Evolutionary conservation across 192 early-diverging fungal species (phyloP).

Genomic region (Pecoramyces ruminantium): DNA sequence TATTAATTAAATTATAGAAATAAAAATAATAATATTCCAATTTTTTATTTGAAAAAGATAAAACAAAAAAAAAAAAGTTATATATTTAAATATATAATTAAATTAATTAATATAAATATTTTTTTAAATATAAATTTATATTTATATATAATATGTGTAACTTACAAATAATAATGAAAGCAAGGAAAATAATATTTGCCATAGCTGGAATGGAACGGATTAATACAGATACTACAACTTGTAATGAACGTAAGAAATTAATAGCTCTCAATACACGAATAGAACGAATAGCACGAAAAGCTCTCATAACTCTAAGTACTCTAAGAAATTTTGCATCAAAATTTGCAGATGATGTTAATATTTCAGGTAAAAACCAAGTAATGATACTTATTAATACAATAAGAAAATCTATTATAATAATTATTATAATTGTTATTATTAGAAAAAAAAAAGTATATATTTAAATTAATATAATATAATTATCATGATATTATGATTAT

Average conservation of each 20-base stretch:
- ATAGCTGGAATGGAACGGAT: conserved; percentile 21
- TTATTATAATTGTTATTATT: too few relatives aligned
- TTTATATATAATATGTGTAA: neutral
- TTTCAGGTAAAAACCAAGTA: conserved; percentile 8
- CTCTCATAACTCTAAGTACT: conserved; percentile 9
- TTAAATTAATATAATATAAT: too few relatives aligned
- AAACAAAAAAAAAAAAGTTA: too few relatives aligned
- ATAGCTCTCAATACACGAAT: conserved; percentile 11
- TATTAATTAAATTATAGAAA: too few relatives aligned
- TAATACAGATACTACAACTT: conserved; percentile 15
- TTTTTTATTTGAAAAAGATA: too few relatives aligned
- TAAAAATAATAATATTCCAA: too few relatives aligned
- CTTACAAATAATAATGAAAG: conserved; percentile 13
- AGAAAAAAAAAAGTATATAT: too few relatives aligned
- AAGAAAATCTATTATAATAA: conserved; percentile 4
- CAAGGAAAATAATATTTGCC: conserved; percentile 13
- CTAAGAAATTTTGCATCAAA: conserved; percentile 11
- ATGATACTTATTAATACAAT: conserved; percentile 6
- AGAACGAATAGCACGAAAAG: conserved; percentile 9
- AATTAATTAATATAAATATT: neutral
- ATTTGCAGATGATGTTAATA: conserved; percentile 3
- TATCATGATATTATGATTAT: too few relatives aligned
- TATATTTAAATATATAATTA: too few relatives aligned
- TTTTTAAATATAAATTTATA: too few relatives aligned
- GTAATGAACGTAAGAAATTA: conserved; percentile 12